These are phyloP conservation scores for Tripidium arundinaceum DNA, from an alignment of 202 grass and related monocot genomes.

Conservation along the genomic window DNA sequence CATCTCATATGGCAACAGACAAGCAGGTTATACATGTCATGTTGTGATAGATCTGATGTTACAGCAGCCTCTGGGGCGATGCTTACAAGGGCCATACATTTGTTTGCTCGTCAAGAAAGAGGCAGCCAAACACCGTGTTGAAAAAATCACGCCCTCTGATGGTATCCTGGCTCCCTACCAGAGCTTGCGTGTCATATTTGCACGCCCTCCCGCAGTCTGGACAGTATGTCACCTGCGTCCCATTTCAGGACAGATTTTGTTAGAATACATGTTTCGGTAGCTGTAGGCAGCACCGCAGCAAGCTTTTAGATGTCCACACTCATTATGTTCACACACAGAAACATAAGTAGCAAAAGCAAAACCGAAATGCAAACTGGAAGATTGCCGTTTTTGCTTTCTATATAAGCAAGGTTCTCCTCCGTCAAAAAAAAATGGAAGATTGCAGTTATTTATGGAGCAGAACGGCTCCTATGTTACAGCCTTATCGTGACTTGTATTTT, in stretches of 20 bases:
- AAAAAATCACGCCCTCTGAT: conserved; percentile 71
- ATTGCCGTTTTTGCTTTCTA: too few relatives aligned
- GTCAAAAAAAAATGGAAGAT: neutral
- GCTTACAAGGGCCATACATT: conserved; percentile 60
- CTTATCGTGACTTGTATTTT: too few relatives aligned
- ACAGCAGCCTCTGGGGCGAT: neutral
- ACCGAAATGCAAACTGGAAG: too few relatives aligned
- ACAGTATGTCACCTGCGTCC: conserved; percentile 90
- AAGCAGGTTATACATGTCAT: neutral
- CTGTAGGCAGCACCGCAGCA: too few relatives aligned
- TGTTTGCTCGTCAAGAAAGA: conserved; percentile 68
- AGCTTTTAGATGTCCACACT: too few relatives aligned
- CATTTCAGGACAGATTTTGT: neutral
- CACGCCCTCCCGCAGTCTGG: conserved; percentile 86
- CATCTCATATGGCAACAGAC: neutral
- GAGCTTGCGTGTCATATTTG: conserved; percentile 63
- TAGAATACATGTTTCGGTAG: neutral
- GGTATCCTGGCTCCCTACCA: conserved; percentile 25
- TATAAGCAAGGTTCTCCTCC: too few relatives aligned
- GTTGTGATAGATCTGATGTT: neutral
- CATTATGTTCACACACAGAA: too few relatives aligned
- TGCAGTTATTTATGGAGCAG: neutral
- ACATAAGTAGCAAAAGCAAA: too few relatives aligned
- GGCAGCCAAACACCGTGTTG: conserved; percentile 81
- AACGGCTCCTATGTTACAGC: too few relatives aligned